phyloP scores from a whole-genome alignment of 306 rosid genomes.

The Trifolium subterraneum region DNA sequence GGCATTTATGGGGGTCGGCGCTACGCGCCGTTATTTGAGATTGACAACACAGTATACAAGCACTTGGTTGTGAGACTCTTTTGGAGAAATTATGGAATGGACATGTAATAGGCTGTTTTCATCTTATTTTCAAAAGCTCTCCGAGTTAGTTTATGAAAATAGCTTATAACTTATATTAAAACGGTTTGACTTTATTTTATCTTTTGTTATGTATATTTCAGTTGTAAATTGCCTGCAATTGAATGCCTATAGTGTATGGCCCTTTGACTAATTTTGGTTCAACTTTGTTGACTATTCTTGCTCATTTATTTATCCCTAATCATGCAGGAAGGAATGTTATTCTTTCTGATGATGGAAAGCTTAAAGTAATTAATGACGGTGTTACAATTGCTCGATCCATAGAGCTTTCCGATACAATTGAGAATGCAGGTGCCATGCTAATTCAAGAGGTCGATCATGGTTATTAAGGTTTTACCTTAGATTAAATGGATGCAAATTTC shows the following conservation, averaged over 20 bases:
- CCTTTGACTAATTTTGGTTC: conserved; percentile 17
- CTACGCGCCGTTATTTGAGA: no score
- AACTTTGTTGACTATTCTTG: conserved; percentile 18
- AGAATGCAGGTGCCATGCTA: conserved; percentile 94
- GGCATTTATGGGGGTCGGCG: no score
- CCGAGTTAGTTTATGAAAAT: background rate
- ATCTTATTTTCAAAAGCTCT: background rate
- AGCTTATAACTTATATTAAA: background rate
- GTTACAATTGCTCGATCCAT: conserved; percentile 91
- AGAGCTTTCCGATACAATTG: conserved; percentile 85
- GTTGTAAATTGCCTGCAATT: background rate
- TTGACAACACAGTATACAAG: no score
- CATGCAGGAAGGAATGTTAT: conserved; percentile 90
- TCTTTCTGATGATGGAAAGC: conserved; percentile 72
- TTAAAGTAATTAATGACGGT: conserved; percentile 88
- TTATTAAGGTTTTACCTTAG: conserved; percentile 49
- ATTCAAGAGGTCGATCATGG: conserved; percentile 93
- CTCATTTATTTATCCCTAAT: conserved; percentile 37
- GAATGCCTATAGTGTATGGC: background rate
- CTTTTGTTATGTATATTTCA: no score
- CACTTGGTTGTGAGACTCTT: background rate
- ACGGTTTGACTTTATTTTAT: background rate
- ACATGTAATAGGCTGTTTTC: no score
- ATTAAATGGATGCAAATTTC: conserved; percentile 36
- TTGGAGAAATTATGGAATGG: background rate